These are phyloP conservation scores for Neurospora intermedia DNA, from an alignment of 495 filamentous ascomycete genomes.

Conservation along the genomic window DNA sequence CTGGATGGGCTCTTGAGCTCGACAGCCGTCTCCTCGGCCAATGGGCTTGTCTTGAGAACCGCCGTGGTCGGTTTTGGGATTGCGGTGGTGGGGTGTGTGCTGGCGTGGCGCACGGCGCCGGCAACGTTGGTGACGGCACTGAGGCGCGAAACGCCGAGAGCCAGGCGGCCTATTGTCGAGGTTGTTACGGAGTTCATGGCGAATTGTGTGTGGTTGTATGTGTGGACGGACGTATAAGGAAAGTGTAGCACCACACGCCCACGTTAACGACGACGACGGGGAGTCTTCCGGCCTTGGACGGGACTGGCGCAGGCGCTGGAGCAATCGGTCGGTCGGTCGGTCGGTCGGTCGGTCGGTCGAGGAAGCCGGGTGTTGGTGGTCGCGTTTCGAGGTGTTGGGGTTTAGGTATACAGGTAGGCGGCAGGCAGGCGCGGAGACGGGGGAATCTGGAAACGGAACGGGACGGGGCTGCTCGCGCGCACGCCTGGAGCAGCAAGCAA, in stretches of 20 bases:
- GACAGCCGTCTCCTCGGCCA: neutral
- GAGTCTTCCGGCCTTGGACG: neutral
- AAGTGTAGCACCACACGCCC: neutral
- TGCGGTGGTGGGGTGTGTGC: neutral
- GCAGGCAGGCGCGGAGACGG: neutral
- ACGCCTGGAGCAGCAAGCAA: neutral
- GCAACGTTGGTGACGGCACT: neutral
- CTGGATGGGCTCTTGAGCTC: neutral
- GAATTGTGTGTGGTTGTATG: neutral
- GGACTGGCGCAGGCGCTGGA: neutral
- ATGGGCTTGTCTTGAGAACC: neutral
- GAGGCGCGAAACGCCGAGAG: conserved; percentile 1
- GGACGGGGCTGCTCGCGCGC: neutral
- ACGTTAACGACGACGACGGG: neutral
- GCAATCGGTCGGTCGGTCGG: neutral
- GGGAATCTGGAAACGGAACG: neutral
- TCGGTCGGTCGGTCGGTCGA: neutral
- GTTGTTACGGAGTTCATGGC: conserved; percentile 3
- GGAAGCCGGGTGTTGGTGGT: neutral
- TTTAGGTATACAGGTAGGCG: neutral
- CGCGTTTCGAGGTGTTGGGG: neutral
- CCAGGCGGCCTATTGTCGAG: conserved; percentile 4
- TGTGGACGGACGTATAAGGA: neutral
- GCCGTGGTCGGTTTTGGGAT: neutral
- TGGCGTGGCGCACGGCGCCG: conserved; percentile 5